Evolutionary conservation across 2,329 filamentous ascomycete genomes (phyloP).

Genomic region (Aspergillus felis): DNA sequence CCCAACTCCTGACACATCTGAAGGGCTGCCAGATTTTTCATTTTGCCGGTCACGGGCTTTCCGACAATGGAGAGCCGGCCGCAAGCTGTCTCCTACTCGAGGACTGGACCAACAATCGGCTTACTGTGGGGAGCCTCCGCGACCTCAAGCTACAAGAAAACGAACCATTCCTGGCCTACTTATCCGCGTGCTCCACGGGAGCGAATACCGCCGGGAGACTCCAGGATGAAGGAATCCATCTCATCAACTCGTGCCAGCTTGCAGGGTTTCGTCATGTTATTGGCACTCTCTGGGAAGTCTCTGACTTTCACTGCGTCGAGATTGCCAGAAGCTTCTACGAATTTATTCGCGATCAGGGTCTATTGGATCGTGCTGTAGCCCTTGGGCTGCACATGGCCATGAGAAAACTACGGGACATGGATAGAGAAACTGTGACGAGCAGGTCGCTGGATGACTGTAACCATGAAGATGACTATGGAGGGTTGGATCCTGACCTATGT

Average conservation of each 20-base stretch:
- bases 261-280: conserved; percentile 42
- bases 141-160: too few species aligned
- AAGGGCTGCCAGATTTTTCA: conserved; percentile 36
- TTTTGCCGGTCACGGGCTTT: conserved; percentile 39
- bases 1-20: background rate
- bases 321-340: conserved; percentile 6
- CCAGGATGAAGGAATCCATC: conserved; percentile 38
- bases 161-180: too few species aligned
- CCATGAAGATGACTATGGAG: too few species aligned
- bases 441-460: too few species aligned
- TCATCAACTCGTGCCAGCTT: conserved; percentile 37
- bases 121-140: too few species aligned
- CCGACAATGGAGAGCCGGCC: conserved; percentile 25
- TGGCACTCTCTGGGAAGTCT: conserved; percentile 40
- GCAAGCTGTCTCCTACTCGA: too few species aligned
- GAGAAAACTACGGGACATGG: too few species aligned
- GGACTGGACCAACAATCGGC: too few species aligned
- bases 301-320: conserved; percentile 22
- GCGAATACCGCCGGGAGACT: conserved; percentile 16
- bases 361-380: too few species aligned
- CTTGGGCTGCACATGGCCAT: too few species aligned
- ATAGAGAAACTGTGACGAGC: too few species aligned
- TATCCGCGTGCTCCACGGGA: conserved; percentile 19
- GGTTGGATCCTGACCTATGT: too few species aligned
- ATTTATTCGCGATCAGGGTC: background rate